Percentiles rank a stretch among this genome's conserved stretches.
These are phyloP conservation scores for Penicillium sp. DNA, from an alignment of 2,329 filamentous ascomycete genomes.

Conservation along the genomic window DNA sequence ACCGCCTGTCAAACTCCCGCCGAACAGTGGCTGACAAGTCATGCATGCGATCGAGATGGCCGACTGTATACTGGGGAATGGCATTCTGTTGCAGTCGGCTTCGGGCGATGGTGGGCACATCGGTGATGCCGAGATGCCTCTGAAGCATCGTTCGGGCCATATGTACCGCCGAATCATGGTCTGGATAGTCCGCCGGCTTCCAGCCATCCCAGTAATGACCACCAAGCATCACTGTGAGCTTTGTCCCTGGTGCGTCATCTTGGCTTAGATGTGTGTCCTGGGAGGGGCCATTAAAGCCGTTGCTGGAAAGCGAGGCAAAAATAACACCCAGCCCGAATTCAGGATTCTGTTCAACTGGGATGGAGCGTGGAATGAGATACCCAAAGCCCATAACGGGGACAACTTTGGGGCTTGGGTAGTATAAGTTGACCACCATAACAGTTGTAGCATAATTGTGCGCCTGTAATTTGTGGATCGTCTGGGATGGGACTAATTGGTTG, in stretches of 20 bases:
- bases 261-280: conserved; percentile 5
- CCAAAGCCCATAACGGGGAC: conserved; percentile 73
- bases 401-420: conserved; percentile 65
- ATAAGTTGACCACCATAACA: conserved; percentile 91
- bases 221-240: conserved; percentile 90
- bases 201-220: conserved; percentile 84
- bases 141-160: conserved; percentile 69
- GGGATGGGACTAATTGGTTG: conserved; percentile 11
- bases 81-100: conserved; percentile 66
- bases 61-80: conserved; percentile 86
- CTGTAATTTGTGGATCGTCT: conserved; percentile 25
- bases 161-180: conserved; percentile 61
- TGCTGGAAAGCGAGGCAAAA: conserved; percentile 73
- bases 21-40: conserved; percentile 56
- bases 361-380: conserved; percentile 79
- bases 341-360: conserved; percentile 69
- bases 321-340: conserved; percentile 85
- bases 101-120: conserved; percentile 59
- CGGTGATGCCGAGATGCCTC: conserved; percentile 70
- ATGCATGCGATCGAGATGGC: conserved; percentile 65
- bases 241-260: conserved; percentile 65
- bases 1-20: conserved; percentile 57
- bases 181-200: conserved; percentile 54
- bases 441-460: conserved; percentile 63
- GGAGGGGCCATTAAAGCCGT: conserved; percentile 40